These are phyloP conservation scores for Pistacia vera DNA, from an alignment of 345 rosid species.

Conservation along the genomic window DNA sequence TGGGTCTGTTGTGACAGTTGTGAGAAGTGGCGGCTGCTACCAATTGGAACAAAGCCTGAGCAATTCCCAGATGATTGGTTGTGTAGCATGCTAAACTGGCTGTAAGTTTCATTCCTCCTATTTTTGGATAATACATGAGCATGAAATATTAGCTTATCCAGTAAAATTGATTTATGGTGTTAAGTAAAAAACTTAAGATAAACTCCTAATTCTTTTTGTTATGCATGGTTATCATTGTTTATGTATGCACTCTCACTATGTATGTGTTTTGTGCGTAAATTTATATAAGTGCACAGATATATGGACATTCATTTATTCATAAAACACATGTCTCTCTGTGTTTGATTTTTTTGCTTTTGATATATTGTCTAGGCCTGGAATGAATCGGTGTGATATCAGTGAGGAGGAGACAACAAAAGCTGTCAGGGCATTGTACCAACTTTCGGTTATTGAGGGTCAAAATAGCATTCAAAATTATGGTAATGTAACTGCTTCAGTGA, in stretches of 20 bases:
- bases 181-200: not conserved
- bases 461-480: slow-evolving; percentile 31
- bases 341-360: slow-evolving; percentile 21
- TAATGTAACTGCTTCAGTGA: slow-evolving; percentile 28
- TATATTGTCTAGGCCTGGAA: slow-evolving; percentile 43
- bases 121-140: not conserved
- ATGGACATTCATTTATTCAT: slow-evolving; percentile 7
- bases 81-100: slow-evolving; percentile 81
- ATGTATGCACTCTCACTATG: not conserved
- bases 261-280: not conserved
- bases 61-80: slow-evolving; percentile 73
- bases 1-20: slow-evolving; percentile 77
- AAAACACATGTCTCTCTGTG: slow-evolving; percentile 7
- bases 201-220: not conserved
- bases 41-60: slow-evolving; percentile 44
- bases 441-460: slow-evolving; percentile 29
- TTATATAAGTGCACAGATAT: not conserved
- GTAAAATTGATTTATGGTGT: not conserved
- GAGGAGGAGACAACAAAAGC: slow-evolving; percentile 53
- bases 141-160: not conserved
- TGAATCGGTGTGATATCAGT: slow-evolving; percentile 48
- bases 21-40: slow-evolving; percentile 73
- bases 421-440: slow-evolving; percentile 26
- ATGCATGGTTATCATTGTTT: not conserved
- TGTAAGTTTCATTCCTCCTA: slow-evolving; percentile 53